Conservation (phyloP, 1,139 yeast genomes). For the Saccharomycopsis hybrid region DNA sequence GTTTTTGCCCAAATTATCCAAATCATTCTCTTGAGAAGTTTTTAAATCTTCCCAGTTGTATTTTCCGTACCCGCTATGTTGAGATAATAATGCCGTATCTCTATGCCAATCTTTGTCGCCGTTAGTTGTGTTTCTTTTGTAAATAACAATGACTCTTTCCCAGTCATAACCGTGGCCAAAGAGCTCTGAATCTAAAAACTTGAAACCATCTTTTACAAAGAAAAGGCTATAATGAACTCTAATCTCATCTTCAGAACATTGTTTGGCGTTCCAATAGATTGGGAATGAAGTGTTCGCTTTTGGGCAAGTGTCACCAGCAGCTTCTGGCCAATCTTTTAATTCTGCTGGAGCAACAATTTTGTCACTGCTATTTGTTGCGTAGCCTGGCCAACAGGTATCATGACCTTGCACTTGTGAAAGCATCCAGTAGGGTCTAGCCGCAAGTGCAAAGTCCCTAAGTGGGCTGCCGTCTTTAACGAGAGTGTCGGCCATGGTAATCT, state of each 20-base stretch:
- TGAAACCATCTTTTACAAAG: slow-evolving; percentile 12
- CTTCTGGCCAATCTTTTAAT: slow-evolving; percentile 3
- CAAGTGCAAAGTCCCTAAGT: slow-evolving; percentile 2
- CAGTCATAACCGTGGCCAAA: slow-evolving; percentile 13
- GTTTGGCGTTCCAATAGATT: slow-evolving; percentile 4
- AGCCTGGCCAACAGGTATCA: slow-evolving; percentile 12
- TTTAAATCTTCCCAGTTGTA: slow-evolving; percentile 4
- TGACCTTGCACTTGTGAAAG: slow-evolving; percentile 1
- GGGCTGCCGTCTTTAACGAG: slow-evolving; percentile 3
- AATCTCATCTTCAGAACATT: slow-evolving; percentile 5
- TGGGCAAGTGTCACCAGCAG: slow-evolving; percentile 8
- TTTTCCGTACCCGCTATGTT: slow-evolving; percentile 3
- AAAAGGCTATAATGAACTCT: slow-evolving; percentile 6
- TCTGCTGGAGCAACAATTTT: slow-evolving; percentile 1
- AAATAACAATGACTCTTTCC: slow-evolving; percentile 12
- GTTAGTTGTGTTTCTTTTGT: not conserved
- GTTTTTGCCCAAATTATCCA: not conserved
- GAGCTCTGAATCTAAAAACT: not conserved
- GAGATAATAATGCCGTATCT: not conserved
- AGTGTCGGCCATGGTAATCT: not conserved
- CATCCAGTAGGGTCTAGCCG: slow-evolving; percentile 9
- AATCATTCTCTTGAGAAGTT: slow-evolving; percentile 1
- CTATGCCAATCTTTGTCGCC: not conserved
- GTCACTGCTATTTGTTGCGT: not conserved
- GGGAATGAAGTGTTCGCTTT: slow-evolving; percentile 2